Evolutionary conservation across 129 eudicot genomes (phyloP), one percentile per base, ranked within the genome.

Genomic region (Flaveria ramosissima): DNA sequence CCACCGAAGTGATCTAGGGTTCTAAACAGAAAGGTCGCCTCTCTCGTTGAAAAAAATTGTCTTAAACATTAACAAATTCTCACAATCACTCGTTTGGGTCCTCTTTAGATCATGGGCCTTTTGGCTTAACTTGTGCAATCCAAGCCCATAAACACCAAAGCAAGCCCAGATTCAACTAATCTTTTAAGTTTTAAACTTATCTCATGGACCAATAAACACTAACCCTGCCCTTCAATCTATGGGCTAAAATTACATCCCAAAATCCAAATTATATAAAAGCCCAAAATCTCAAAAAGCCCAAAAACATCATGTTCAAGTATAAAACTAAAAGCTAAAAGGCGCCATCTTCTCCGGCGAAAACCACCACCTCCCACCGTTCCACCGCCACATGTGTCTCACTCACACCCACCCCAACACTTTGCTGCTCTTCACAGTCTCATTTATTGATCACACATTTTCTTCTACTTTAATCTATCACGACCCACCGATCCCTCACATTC

Each of bases 341-440:
- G 73, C 83, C 83, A 71, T 71, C 47, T 61, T 30, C 14, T 71
- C 72, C 77, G 83, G 83, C 71, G 24, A 71, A 72, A 62, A 71
- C 55, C 83, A 78, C 70, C 82, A 56, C 20, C 50, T 26, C 65
- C 70, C 78, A 23, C 26, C 70, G 19, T 59, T 74, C 60, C 23
- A 50, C 65, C 7, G 80, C 73, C 81, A 30, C 36, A 30, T 0
- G 4, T 30, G 36, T 30, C 36, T 30, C 36, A 30, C 36, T 30
- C 36, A 30, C 36, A 30, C 36, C 36, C 36, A 4, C 36, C 36
- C 5, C 36, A 41, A 41, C 67, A 71, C 81, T 76, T 82, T 82
- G 74, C 74, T 53, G 74, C 81, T 75, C 77, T 81, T 81, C 19
- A 77, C 85, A 71, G 74, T 70, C 45, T 64, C 55, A 20, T 50